phyloP scores from a whole-genome alignment of 2,329 filamentous ascomycete genomes.

The Fusarium musae region DNA sequence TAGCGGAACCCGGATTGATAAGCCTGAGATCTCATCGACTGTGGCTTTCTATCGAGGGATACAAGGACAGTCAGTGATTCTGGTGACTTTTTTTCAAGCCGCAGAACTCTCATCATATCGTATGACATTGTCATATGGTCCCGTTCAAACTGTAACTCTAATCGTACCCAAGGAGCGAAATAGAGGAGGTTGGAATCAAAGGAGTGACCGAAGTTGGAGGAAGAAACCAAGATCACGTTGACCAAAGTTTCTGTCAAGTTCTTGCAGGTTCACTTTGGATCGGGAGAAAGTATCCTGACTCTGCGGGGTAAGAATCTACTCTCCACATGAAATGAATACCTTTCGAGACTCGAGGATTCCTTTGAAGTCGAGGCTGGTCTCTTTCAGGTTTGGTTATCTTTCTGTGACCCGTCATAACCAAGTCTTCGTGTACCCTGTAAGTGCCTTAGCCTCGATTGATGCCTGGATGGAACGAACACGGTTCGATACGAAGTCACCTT shows the following conservation, averaged over 20 bases:
- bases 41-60: not conserved
- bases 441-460: not conserved
- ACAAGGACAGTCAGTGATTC: not conserved
- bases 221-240: not conserved
- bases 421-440: slow-evolving; percentile 1
- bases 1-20: not conserved
- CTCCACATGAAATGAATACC: not conserved
- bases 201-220: not conserved
- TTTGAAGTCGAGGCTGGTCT: not conserved
- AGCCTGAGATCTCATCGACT: slow-evolving; percentile 2
- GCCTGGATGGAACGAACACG: slow-evolving; percentile 1
- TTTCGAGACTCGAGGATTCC: not conserved
- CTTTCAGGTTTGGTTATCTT: not conserved
- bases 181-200: slow-evolving; percentile 3
- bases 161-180: not conserved
- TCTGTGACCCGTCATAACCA: slow-evolving; percentile 5
- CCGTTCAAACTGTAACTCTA: not conserved
- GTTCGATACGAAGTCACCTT: slow-evolving; percentile 14
- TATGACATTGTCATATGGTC: not conserved
- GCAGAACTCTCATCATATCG: slow-evolving; percentile 1
- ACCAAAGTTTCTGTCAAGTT: not conserved
- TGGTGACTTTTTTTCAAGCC: not conserved
- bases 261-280: not conserved
- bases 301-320: not conserved
- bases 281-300: not conserved